Percentiles rank a stretch among this genome's conserved stretches.
These are phyloP conservation scores for Marchantia polymorpha DNA, from an alignment of 225 moss, liverwort and hornwort genomes.

Conservation along the genomic window DNA sequence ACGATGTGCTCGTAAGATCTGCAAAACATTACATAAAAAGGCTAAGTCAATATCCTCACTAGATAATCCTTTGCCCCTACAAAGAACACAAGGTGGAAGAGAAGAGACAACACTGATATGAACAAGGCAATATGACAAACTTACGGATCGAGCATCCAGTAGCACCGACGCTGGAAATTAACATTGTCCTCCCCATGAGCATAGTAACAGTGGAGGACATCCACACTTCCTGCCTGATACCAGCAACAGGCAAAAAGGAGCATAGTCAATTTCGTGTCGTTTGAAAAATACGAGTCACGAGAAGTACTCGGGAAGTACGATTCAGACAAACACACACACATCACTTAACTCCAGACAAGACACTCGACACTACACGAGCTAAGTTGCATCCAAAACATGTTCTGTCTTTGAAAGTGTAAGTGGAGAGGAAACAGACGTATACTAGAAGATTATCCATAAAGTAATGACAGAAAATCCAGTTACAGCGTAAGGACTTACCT, in stretches of 20 bases:
- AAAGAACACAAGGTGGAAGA: background rate
- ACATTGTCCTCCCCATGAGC: constrained; percentile 58
- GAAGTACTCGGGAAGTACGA: no score
- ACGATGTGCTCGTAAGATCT: constrained; percentile 87
- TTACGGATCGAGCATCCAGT: constrained; percentile 91
- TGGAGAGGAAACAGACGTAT: no score
- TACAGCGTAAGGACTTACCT: constrained; percentile 28
- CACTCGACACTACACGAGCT: no score
- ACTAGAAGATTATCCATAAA: no score
- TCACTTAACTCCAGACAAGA: no score
- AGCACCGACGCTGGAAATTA: constrained; percentile 88
- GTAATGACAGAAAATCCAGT: background rate
- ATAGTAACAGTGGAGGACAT: constrained; percentile 64
- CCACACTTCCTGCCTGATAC: constrained; percentile 74
- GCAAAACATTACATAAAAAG: constrained; percentile 9
- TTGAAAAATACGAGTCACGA: no score
- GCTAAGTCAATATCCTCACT: background rate
- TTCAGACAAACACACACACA: no score
- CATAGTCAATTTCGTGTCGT: no score
- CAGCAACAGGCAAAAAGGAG: background rate
- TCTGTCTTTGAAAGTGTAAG: no score
- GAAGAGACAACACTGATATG: background rate
- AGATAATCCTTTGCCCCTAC: background rate
- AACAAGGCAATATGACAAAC: background rate
- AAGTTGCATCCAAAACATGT: no score